phyloP scores from a whole-genome alignment of 306 rosid species.

The Quercus engelmannii region DNA sequence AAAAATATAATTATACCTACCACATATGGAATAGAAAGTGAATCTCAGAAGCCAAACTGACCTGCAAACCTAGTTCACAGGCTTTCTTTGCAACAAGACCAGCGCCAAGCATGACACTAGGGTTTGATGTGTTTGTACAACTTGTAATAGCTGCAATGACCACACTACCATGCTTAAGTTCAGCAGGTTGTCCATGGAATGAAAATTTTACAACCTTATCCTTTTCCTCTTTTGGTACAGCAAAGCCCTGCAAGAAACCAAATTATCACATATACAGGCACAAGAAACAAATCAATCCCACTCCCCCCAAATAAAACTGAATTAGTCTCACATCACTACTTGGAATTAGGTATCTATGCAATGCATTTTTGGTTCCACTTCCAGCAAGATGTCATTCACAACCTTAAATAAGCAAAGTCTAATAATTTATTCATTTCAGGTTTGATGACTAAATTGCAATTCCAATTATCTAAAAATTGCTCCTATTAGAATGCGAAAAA shows the following conservation, averaged over 20 bases:
- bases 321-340: neutral
- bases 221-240: conserved; percentile 3
- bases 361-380: neutral
- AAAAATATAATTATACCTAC: neutral
- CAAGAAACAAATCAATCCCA: neutral
- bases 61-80: conserved; percentile 13
- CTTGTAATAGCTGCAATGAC: conserved; percentile 17
- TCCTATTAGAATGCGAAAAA: neutral
- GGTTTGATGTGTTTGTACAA: conserved; percentile 16
- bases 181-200: neutral
- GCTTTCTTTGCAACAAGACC: conserved; percentile 11
- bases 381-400: neutral
- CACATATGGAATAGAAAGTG: neutral
- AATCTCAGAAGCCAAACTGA: neutral
- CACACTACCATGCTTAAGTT: conserved; percentile 13
- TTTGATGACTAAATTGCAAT: neutral
- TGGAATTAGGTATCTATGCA: neutral
- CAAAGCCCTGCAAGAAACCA: neutral
- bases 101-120: conserved; percentile 16
- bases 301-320: neutral
- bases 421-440: neutral
- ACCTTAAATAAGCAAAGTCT: neutral
- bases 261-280: neutral
- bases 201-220: neutral
- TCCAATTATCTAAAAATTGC: no score